Base-by-base conservation (phyloP, 331 rosid species). In the Spiraea crenata region DNA sequence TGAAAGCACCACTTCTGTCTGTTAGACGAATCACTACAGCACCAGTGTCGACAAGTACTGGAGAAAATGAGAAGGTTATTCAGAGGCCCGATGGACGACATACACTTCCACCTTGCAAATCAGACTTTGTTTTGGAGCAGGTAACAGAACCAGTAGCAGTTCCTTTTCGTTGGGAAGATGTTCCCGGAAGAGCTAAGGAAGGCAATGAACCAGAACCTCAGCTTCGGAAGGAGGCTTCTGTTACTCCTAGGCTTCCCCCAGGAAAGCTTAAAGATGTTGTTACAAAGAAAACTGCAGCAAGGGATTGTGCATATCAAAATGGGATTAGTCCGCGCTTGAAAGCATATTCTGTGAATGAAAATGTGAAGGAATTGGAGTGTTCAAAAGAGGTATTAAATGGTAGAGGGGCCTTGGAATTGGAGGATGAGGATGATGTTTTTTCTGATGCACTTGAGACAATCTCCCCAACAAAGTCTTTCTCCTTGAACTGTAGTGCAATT, bases 121-220 rank as follows among this genome's bases (percentile, higher is more conserved):
- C 96, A 60, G 84, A 87, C 35, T 81, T 54, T 58, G 39, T 57
- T 51, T 44, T 75, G 61, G 90, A 86, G 67, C 92, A 89, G 69
- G 86, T 85, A 37, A 89, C 96, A 5, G 88, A 91, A 83, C 96
- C 96, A 39, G 90, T 85, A 49, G 85, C 96, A 13, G 92, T 91
- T 57, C 98, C 99, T 70, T 91, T 95, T 76, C 65, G 81, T 14
- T 95, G 99, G 99, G 99, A 95, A 80, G 86, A 81, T 34, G 83
- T 87, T 72, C 97, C 97, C 0, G 99, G 96, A 76, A 88, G 70
- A 76, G 70, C 91, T 47, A 93, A 93, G 81, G 79, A 72, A 52
- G 86, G 57, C 61, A 71, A 68, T 42, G 74, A 75, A 59, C 73
- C 81, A 19, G 78, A 69, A 54, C 65, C 76, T 70, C 86, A 59